Percentiles rank a stretch among this genome's conserved stretches.
phyloP scores from a whole-genome alignment of 2,329 filamentous ascomycete genomes.

The Tolypocladium amazonense region DNA sequence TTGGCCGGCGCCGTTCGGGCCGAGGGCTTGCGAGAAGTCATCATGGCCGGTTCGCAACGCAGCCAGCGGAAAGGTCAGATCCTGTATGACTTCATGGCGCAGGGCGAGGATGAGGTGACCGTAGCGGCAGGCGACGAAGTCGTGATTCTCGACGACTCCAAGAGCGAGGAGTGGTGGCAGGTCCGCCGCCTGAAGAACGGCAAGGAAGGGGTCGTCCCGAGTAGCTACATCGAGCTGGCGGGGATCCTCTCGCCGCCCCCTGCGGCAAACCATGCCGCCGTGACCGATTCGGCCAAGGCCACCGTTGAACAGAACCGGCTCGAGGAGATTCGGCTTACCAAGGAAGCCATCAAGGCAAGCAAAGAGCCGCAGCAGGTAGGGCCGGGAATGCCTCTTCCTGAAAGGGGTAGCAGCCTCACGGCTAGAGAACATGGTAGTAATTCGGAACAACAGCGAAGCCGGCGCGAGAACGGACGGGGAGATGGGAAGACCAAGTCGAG shows the following conservation, averaged over 20 bases:
- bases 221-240: constrained; percentile 87
- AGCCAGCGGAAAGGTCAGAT: constrained; percentile 73
- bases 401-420: constrained; percentile 69
- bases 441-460: constrained; percentile 59
- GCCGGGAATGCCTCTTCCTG: constrained; percentile 63
- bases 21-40: constrained; percentile 75
- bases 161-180: constrained; percentile 98
- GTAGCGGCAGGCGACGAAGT: constrained; percentile 87
- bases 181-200: constrained; percentile 83
- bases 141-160: constrained; percentile 74
- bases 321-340: constrained; percentile 77
- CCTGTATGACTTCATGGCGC: constrained; percentile 92
- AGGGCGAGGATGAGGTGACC: constrained; percentile 92
- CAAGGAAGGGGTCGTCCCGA: constrained; percentile 91
- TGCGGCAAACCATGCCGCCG: constrained; percentile 25
- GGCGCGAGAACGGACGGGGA: constrained; percentile 55
- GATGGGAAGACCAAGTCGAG: constrained; percentile 58
- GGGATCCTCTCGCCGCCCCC: constrained; percentile 48
- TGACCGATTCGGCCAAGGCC: constrained; percentile 44
- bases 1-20: constrained; percentile 76
- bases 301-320: constrained; percentile 65
- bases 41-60: constrained; percentile 63
- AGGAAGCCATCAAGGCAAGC: constrained; percentile 60
- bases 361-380: constrained; percentile 58
- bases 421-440: constrained; percentile 56